Percentiles rank a stretch among this genome's conserved stretches.
Conservation (phyloP, 75 land plant species). For the Chamaecyparis obtusa region DNA sequence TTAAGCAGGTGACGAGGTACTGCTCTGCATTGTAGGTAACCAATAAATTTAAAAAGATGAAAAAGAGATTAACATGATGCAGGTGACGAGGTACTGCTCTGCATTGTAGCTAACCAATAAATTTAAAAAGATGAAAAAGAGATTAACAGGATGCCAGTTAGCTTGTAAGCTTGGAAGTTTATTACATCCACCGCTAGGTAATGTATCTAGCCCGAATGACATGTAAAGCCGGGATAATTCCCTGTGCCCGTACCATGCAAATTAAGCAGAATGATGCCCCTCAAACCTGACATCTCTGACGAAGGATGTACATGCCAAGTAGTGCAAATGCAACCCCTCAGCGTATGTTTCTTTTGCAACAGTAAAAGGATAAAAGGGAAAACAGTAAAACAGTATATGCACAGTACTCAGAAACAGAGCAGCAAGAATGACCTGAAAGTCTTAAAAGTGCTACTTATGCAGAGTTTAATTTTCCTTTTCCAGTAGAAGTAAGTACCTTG, state of each 20-base stretch:
- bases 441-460: neutral
- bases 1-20: too few species aligned
- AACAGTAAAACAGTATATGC: neutral
- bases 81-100: too few species aligned
- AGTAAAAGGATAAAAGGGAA: neutral
- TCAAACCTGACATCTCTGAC: neutral
- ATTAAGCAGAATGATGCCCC: neutral
- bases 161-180: neutral
- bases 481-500: slow-evolving; percentile 46
- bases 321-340: neutral
- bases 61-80: too few species aligned
- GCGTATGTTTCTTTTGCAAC: neutral
- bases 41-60: too few species aligned
- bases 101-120: too few species aligned
- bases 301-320: neutral
- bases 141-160: too few species aligned
- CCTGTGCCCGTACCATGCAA: neutral
- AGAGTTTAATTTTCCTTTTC: neutral
- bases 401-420: neutral
- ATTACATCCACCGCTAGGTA: neutral
- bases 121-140: too few species aligned
- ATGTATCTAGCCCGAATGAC: neutral
- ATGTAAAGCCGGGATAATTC: neutral
- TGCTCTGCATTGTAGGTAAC: too few species aligned
- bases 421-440: neutral